Evolutionary conservation across 352 stramenopile genomes (phyloP).

Genomic region (Phytophthora aleatoria): DNA sequence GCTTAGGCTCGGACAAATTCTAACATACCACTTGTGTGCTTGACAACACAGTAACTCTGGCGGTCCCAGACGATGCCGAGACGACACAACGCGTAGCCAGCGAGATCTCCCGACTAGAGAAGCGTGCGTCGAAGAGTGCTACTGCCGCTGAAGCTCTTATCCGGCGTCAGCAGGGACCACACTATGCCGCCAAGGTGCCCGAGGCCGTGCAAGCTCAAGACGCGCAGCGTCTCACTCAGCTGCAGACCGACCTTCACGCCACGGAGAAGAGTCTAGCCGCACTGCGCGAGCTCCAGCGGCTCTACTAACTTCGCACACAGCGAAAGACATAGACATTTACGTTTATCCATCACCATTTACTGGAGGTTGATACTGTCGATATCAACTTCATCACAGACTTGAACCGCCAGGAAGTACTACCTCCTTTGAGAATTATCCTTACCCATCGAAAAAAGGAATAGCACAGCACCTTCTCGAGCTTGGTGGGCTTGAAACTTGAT

Average conservation of each 20-base stretch:
- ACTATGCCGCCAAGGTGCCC: conserved; percentile 73
- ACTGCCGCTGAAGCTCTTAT: conserved; percentile 51
- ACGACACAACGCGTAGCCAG: conserved; percentile 63
- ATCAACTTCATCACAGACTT: not conserved
- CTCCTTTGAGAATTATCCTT: too few species aligned
- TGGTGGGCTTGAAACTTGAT: too few species aligned
- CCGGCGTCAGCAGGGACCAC: conserved; percentile 43
- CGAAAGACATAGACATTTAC: conserved; percentile 13
- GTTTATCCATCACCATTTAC: not conserved
- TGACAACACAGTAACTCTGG: conserved; percentile 54
- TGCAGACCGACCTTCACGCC: conserved; percentile 61
- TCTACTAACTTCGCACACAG: conserved; percentile 42
- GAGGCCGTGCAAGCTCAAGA: conserved; percentile 69
- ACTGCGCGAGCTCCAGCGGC: conserved; percentile 54
- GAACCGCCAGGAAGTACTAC: not conserved
- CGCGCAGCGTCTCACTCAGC: conserved; percentile 52
- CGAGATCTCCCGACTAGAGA: conserved; percentile 71
- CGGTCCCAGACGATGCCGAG: conserved; percentile 66
- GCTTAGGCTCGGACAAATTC: not conserved
- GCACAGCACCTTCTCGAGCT: too few species aligned
- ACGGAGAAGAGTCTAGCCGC: conserved; percentile 59
- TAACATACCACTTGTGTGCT: not conserved
- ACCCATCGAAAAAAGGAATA: too few species aligned
- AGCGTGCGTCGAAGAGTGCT: conserved; percentile 61
- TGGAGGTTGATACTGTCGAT: not conserved